Conservation (phyloP, 495 filamentous ascomycete genomes). For the Tetracladium marchalianum region DNA sequence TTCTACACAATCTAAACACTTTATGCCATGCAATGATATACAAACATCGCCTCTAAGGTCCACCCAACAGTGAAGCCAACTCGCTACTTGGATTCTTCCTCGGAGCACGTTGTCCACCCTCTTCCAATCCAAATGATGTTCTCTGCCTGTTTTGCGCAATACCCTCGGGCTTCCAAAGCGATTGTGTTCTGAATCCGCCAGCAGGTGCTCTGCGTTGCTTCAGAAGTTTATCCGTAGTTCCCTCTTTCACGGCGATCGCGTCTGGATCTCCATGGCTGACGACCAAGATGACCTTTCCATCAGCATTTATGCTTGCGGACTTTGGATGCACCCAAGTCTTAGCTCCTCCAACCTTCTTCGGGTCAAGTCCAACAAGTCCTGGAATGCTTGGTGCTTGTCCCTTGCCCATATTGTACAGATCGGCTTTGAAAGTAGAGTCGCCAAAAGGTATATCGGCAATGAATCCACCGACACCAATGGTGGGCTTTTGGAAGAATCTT, state of each 20-base stretch:
- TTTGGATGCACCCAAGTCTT: constrained; percentile 54
- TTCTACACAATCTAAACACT: too few relatives aligned
- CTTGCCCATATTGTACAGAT: background rate
- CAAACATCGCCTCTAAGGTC: too few relatives aligned
- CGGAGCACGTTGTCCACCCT: too few relatives aligned
- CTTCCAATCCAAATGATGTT: too few relatives aligned
- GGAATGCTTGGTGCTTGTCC: constrained; percentile 5
- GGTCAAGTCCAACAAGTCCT: constrained; percentile 43
- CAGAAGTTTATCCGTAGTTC: constrained; percentile 17
- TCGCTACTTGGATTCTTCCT: too few relatives aligned
- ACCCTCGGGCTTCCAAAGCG: too few relatives aligned
- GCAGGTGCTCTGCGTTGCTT: too few relatives aligned
- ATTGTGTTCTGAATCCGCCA: too few relatives aligned
- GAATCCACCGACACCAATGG: constrained; percentile 41
- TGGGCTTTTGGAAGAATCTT: constrained; percentile 17
- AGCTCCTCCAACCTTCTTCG: constrained; percentile 50
- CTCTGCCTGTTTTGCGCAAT: too few relatives aligned
- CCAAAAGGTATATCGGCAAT: constrained; percentile 23
- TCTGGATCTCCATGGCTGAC: constrained; percentile 34
- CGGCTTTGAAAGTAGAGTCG: constrained; percentile 18
- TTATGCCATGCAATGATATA: too few relatives aligned
- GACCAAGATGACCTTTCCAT: constrained; percentile 45
- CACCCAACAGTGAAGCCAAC: too few relatives aligned
- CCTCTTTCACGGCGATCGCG: constrained; percentile 41
- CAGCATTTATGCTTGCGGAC: constrained; percentile 45